These are phyloP conservation scores for Candida stauntonica DNA, from an alignment of 805 yeast genomes.

Conservation along the genomic window DNA sequence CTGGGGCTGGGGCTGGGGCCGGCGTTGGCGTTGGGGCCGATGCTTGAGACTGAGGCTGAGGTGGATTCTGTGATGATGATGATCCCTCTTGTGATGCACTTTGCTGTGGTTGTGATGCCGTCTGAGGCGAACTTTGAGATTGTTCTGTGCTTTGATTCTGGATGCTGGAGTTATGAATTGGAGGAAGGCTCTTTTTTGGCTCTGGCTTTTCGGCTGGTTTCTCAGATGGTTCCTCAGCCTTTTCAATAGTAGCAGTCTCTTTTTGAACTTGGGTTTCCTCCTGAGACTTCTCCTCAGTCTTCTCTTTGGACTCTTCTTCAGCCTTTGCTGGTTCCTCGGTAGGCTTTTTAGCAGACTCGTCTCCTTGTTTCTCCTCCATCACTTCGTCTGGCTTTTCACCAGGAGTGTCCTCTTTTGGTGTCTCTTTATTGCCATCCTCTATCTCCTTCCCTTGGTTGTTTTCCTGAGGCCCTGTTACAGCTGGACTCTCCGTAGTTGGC, in stretches of 20 bases:
- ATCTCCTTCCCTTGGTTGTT: background rate
- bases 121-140: no score
- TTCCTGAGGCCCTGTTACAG: background rate
- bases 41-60: background rate
- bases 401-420: background rate
- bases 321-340: background rate
- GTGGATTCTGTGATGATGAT: background rate
- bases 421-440: background rate
- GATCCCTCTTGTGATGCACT: background rate
- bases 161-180: constrained; percentile 4
- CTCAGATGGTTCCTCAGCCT: background rate
- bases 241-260: no score
- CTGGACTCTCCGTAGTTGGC: no score
- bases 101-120: background rate
- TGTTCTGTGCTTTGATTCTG: background rate
- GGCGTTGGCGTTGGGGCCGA: background rate
- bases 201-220: background rate
- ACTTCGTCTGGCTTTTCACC: background rate
- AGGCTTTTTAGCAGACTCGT: background rate
- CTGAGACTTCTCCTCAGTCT: background rate
- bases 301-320: background rate
- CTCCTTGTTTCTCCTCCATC: background rate
- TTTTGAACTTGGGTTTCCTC: background rate
- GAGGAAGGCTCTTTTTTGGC: constrained; percentile 3
- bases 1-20: constrained; percentile 8